phyloP scores from a whole-genome alignment of 139 green algal species.

The Chlamydomonas sphaeroides region DNA sequence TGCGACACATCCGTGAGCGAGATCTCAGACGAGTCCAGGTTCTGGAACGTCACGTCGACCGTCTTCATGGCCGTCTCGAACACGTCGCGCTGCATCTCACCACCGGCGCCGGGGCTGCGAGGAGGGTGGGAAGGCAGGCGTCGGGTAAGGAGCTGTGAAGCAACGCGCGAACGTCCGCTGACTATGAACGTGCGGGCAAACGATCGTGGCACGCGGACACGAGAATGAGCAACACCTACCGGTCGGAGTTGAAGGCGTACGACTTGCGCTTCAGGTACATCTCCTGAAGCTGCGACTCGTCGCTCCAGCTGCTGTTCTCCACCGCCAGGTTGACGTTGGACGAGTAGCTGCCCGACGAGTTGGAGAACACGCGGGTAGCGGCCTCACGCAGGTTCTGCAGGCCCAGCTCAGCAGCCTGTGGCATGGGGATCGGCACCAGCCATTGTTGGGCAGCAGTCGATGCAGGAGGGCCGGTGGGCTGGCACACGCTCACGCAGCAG shows the following conservation, averaged over 20 bases:
- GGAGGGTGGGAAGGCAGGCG: background rate
- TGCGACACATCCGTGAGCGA: slow-evolving; percentile 96
- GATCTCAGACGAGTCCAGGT: slow-evolving; percentile 98
- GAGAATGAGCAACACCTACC: slow-evolving; percentile 15
- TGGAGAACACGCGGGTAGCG: slow-evolving; percentile 97
- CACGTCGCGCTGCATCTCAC: slow-evolving; percentile 87
- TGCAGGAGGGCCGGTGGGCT: too few relatives aligned
- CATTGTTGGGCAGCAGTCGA: too few relatives aligned
- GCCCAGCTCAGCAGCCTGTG: slow-evolving; percentile 90
- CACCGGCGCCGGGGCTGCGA: slow-evolving; percentile 83
- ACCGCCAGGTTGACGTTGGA: slow-evolving; percentile 99
- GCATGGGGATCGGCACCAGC: background rate
- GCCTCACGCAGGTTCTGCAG: slow-evolving; percentile 86
- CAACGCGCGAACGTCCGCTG: too few relatives aligned
- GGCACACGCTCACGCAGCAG: too few relatives aligned
- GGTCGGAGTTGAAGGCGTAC: slow-evolving; percentile 98
- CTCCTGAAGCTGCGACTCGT: slow-evolving; percentile 97
- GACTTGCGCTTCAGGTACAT: slow-evolving; percentile 98
- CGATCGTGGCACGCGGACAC: background rate
- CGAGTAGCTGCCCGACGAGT: slow-evolving; percentile 94
- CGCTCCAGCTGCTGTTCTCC: slow-evolving; percentile 96
- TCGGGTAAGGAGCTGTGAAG: too few relatives aligned
- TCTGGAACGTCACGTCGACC: slow-evolving; percentile 99
- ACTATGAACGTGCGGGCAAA: too few relatives aligned
- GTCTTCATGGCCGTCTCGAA: slow-evolving; percentile 97